Evolutionary conservation across 495 filamentous ascomycete species (phyloP), one percentile per base, ranked within the genome.

Genomic region (Hypoxylon lienhwacheense): DNA sequence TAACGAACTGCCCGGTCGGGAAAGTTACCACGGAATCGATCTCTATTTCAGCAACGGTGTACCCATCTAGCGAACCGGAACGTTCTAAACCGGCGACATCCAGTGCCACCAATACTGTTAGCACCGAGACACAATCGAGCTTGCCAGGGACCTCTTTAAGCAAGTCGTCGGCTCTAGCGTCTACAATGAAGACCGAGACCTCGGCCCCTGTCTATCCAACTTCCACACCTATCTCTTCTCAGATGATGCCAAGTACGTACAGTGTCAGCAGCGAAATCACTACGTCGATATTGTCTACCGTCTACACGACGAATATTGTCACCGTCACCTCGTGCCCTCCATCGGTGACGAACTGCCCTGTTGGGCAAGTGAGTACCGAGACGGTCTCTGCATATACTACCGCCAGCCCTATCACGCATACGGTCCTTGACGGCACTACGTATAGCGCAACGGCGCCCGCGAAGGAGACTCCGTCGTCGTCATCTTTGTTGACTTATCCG

Each of bases 1-100:
- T 85, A 7, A 81, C 76, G 41, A 66, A 81, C 60, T 86, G 84
- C 68, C 82, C 82, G 11, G 34, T 79, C 63, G 33, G 79, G 69
- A 49, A 72, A 50, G 74, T 82, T 3, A 73, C 77, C 14, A 82
- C 81, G 24, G 74, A 77, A 25, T 73, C 79, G 21, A 71, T 83
- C 49, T 63, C 81, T 25, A 57, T 84, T 44, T 78, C 74, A 14
- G 85, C 82, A 32, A 85, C 83, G 33, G 66, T 81, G 51, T 80
- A 75, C 63, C 79, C 84, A 28, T 76, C 77, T 20, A 74, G 77
- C 8, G 67, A 64, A 36, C 70, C 50, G 7, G 24, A 20, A n/a
- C 41, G n/a, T 15, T 31, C 55, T 7, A 24, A 37, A n/a, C 28
- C 33, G 7, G 22, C 19, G 6, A 6, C 29, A 2, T 57, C 61